A percentile compares a stretch with the other conserved stretches of the same genome.
phyloP scores from a whole-genome alignment of 257 asterid species.

The Apocynum venetum region DNA sequence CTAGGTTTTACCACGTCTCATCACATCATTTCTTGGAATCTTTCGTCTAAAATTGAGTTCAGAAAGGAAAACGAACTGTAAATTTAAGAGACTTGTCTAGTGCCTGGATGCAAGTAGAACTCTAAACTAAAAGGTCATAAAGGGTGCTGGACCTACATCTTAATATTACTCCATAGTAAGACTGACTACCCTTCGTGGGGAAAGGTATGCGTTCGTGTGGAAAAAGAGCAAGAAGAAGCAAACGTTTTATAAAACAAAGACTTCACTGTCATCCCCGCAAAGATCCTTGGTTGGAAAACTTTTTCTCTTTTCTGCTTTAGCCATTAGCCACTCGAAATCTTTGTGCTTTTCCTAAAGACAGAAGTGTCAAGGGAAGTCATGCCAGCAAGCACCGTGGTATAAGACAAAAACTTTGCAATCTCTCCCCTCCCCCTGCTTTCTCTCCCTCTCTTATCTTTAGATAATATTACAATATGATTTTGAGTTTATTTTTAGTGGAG shows the following conservation, averaged over 20 bases:
- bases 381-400: slow-evolving; percentile 47
- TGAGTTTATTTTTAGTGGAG: slow-evolving; percentile 42
- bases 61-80: neutral
- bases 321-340: slow-evolving; percentile 31
- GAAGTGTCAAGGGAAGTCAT: slow-evolving; percentile 38
- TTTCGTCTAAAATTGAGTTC: neutral
- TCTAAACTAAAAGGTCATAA: neutral
- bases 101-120: neutral
- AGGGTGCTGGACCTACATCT: neutral
- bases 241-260: slow-evolving; percentile 37
- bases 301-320: slow-evolving; percentile 21
- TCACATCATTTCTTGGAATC: neutral
- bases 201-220: slow-evolving; percentile 6
- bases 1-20: neutral
- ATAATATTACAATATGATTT: slow-evolving; percentile 20
- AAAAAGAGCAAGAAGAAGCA: slow-evolving; percentile 13
- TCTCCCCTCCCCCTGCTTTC: neutral
- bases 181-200: neutral
- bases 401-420: slow-evolving; percentile 53
- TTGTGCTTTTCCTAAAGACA: slow-evolving; percentile 26
- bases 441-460: slow-evolving; percentile 27
- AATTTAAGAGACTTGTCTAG: neutral
- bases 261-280: slow-evolving; percentile 26
- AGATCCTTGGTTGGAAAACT: slow-evolving; percentile 29
- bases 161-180: neutral